Evolutionary conservation across 2,329 filamentous ascomycete genomes (phyloP).

Genomic region (Waltergamsia citrina): DNA sequence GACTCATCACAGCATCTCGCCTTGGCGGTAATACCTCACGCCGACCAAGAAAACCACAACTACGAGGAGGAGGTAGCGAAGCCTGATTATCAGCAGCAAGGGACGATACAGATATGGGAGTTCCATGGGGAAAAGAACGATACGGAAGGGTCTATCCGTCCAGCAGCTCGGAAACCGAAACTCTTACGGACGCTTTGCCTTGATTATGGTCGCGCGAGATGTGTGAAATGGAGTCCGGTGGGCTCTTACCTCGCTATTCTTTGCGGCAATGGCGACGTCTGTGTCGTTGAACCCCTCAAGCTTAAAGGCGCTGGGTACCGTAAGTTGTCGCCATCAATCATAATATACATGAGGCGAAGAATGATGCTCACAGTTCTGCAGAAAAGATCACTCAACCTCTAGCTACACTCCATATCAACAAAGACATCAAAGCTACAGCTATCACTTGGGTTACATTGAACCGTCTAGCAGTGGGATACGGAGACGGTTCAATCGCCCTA

Average conservation of each 20-base stretch:
- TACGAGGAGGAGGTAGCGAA: constrained; percentile 25
- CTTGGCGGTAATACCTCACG: constrained; percentile 38
- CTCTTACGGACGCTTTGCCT: constrained; percentile 35
- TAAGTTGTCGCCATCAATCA: constrained; percentile 16
- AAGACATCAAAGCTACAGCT: constrained; percentile 38
- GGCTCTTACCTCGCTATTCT: constrained; percentile 37
- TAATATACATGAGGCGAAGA: too few relatives aligned
- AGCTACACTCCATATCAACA: constrained; percentile 33
- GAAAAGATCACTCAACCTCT: constrained; percentile 35
- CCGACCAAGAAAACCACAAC: constrained; percentile 35
- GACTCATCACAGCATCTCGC: constrained; percentile 37
- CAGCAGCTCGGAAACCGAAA: constrained; percentile 23
- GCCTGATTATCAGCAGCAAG: constrained; percentile 28
- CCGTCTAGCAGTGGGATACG: constrained; percentile 43
- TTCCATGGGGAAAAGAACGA: constrained; percentile 22
- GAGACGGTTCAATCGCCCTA: constrained; percentile 44
- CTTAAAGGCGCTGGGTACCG: constrained; percentile 26
- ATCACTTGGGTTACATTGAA: constrained; percentile 47
- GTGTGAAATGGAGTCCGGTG: constrained; percentile 44
- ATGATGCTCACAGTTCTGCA: constrained; percentile 17
- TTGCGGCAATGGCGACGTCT: constrained; percentile 39
- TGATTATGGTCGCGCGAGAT: constrained; percentile 38
- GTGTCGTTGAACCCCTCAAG: constrained; percentile 32
- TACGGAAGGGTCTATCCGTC: constrained; percentile 20
- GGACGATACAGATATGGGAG: constrained; percentile 43